Base-by-base conservation (phyloP, 2,329 filamentous ascomycete species). In the Penicillium hesseltinei region DNA sequence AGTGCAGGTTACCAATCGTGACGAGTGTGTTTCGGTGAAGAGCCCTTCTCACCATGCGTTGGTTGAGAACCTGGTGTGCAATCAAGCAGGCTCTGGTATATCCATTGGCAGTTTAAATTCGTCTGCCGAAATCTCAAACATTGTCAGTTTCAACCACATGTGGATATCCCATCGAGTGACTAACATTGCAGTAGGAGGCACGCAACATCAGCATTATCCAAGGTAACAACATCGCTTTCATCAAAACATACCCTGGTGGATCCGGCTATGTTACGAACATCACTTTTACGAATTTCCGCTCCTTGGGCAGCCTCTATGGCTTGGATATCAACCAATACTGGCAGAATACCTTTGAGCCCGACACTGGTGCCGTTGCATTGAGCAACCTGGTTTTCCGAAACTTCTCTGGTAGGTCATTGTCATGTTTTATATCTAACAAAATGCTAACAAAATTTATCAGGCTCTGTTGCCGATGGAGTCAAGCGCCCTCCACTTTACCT, bases 221-320 rank as follows among this genome's bases (percentile, higher is more conserved):
- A 51, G 72, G 70, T 4, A 75, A 70, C 48, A 70, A 75, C 44
- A 73, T 76, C 27, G 62, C 69, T 17, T 74, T 76, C 52, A 76
- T 75, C 61, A 76, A 76, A 55, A 75, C 74, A 10, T 76, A 71
- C 55, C 73, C 73, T 0, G 74, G 73, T 4, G 73, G 74, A 15
- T 72, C 69, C 0, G 73, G 73, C 25, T 75, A 73, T 48, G 72
- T 75, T 19, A 71, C 65, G 25, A 69, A 76, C 50, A 62, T 70
- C 5, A 66, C 69, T 0, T 76, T 75, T 46, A 67, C 71, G 4
- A 68, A 67, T 44, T 70, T 69, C 49, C 65, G 66, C 2, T 69
- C 67, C 9, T 50, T 66, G 19, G 59, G 51, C 13, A 69, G 66
- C 47, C 59, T 65, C 1, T 69, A 69, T 46, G 65, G 66, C 0